A percentile compares a stretch with the other conserved stretches of the same genome.
These are phyloP conservation scores for Aspergillus oerlinghausenensis DNA, from an alignment of 2,329 filamentous ascomycete genomes.

Conservation along the genomic window DNA sequence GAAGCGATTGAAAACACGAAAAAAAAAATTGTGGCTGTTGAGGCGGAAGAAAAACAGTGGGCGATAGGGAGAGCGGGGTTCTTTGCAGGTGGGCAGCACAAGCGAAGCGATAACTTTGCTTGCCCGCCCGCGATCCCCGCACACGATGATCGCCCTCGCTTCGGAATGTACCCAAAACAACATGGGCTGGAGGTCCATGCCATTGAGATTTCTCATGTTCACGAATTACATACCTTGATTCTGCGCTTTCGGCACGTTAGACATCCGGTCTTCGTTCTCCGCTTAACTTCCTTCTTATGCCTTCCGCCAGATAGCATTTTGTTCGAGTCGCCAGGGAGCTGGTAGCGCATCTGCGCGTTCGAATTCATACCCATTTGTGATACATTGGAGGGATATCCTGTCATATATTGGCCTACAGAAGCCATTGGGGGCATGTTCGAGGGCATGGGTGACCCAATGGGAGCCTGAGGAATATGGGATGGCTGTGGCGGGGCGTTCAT, in stretches of 20 bases:
- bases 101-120: conserved; percentile 20
- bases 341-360: conserved; percentile 49
- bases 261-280: conserved; percentile 70
- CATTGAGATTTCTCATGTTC: neutral
- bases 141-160: neutral
- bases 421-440: conserved; percentile 44
- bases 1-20: conserved; percentile 6
- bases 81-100: conserved; percentile 13
- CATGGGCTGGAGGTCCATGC: neutral
- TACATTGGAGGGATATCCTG: conserved; percentile 33
- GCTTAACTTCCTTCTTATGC: conserved; percentile 69
- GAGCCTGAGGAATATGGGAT: conserved; percentile 34
- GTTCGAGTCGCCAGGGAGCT: conserved; percentile 46
- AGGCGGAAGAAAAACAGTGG: conserved; percentile 20
- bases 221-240: conserved; percentile 61
- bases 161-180: neutral
- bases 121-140: conserved; percentile 5
- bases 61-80: conserved; percentile 20
- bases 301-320: conserved; percentile 58
- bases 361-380: conserved; percentile 34
- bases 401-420: conserved; percentile 53
- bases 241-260: conserved; percentile 60
- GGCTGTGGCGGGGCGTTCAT: conserved; percentile 22
- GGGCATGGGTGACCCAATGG: conserved; percentile 51
- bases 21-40: conserved; percentile 12